phyloP scores from a whole-genome alignment of 2,329 filamentous ascomycete species.

The Fusarium neocosmosporiellum region DNA sequence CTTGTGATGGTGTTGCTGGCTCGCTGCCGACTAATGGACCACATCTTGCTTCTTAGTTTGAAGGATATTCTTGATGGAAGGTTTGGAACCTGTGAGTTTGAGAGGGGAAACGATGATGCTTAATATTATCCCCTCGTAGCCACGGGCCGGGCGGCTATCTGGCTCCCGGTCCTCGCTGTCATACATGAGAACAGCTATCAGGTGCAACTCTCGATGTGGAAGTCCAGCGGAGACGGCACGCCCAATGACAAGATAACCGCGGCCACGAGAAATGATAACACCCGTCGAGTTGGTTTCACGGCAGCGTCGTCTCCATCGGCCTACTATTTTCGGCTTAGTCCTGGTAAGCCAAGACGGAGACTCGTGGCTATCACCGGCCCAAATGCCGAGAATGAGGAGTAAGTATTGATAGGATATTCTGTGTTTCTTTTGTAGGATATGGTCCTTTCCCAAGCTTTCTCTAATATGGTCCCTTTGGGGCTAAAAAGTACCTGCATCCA shows the following conservation, averaged over 20 bases:
- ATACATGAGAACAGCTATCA: neutral
- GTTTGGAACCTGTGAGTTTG: no score
- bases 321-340: slow-evolving; percentile 26
- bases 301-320: slow-evolving; percentile 30
- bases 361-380: slow-evolving; percentile 11
- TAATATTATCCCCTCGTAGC: neutral
- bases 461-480: neutral
- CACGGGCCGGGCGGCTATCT: neutral
- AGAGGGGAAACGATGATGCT: neutral
- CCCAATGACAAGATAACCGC: slow-evolving; percentile 10
- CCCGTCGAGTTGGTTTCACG: neutral
- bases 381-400: neutral
- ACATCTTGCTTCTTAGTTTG: neutral
- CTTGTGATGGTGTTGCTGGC: neutral
- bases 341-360: neutral
- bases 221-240: slow-evolving; percentile 3
- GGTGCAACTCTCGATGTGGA: slow-evolving; percentile 1
- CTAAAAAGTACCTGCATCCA: neutral
- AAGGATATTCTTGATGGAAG: no score
- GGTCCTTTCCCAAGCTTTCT: neutral
- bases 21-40: neutral
- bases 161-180: neutral
- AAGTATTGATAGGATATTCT: neutral
- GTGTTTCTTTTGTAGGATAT: neutral
- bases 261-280: slow-evolving; percentile 8